phyloP scores from a whole-genome alignment of 257 asterid species.

The Solanum raphanifolium region DNA sequence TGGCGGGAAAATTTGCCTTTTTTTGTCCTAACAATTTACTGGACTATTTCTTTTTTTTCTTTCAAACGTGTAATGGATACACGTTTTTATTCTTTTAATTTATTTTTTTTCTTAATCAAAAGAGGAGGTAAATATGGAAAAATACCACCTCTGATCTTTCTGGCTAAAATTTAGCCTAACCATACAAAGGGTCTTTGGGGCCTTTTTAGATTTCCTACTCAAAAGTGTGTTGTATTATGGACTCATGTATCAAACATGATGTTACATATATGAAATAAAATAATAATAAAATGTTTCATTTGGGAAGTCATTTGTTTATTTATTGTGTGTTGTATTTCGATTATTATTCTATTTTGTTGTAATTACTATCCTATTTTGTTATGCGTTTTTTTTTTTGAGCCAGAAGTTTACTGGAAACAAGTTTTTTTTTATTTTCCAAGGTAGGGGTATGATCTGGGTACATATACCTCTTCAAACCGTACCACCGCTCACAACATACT shows the following conservation, averaged over 20 bases:
- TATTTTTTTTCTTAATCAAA: neutral
- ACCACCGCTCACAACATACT: no score
- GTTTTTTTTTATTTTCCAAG: no score
- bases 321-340: neutral
- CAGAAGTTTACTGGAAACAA: no score
- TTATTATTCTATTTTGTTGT: neutral
- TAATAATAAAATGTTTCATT: neutral
- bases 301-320: neutral
- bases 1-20: slow-evolving; percentile 40
- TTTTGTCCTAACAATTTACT: slow-evolving; percentile 41
- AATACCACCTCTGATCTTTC: slow-evolving; percentile 15
- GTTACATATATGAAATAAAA: neutral
- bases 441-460: no score
- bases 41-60: slow-evolving; percentile 20
- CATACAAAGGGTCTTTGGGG: slow-evolving; percentile 83
- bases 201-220: slow-evolving; percentile 23
- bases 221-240: slow-evolving; percentile 45
- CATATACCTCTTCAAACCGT: neutral
- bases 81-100: slow-evolving; percentile 25
- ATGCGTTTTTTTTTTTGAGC: no score
- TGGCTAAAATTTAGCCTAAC: slow-evolving; percentile 49
- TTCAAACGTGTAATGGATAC: slow-evolving; percentile 33
- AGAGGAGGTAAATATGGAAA: neutral
- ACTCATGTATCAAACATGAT: slow-evolving; percentile 9
- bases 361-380: neutral